Base-by-base conservation (phyloP, 768 basidiomycete genomes). In the Tremella fuciformis region DNA sequence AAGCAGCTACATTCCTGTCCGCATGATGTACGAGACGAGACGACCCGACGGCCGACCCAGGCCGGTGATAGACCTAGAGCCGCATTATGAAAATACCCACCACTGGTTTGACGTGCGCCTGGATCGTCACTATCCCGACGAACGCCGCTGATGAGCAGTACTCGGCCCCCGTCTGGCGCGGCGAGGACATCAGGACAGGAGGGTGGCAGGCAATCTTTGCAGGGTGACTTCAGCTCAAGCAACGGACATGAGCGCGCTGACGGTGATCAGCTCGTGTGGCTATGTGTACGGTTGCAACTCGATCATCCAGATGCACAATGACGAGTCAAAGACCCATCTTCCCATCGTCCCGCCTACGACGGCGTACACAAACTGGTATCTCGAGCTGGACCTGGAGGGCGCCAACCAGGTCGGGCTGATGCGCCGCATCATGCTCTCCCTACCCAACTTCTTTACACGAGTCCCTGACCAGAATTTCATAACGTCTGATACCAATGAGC, bases 11-110 rank as follows among this genome's bases (percentile, higher is more conserved):
- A 38, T 39, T 16, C 57, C 40, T 18, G 52, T 63, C 25, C 60
- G 61, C 18, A 51, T 53, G 40, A 63, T 63, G 61, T 63, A 63
- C 47, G n/a, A n/a, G n/a, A n/a, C n/a, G n/a, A n/a, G n/a, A n/a
- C n/a, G n/a, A n/a, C n/a, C n/a, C n/a, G n/a, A n/a, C n/a, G n/a
- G n/a, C n/a, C n/a, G n/a, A n/a, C n/a, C n/a, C n/a, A n/a, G n/a
- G n/a, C n/a, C n/a, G n/a, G n/a, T n/a, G n/a, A n/a, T n/a, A n/a
- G n/a, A n/a, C n/a, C n/a, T n/a, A n/a, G n/a, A n/a, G n/a, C n/a
- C n/a, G n/a, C n/a, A n/a, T n/a, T n/a, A n/a, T n/a, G n/a, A n/a
- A n/a, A n/a, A n/a, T n/a, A n/a, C n/a, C n/a, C n/a, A n/a, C n/a
- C n/a, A n/a, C n/a, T n/a, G n/a, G n/a, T n/a, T n/a, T n/a, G n/a